Evolutionary conservation across 2,329 filamentous ascomycete genomes (phyloP).

Genomic region (Neoscytalidium dimidiatum): DNA sequence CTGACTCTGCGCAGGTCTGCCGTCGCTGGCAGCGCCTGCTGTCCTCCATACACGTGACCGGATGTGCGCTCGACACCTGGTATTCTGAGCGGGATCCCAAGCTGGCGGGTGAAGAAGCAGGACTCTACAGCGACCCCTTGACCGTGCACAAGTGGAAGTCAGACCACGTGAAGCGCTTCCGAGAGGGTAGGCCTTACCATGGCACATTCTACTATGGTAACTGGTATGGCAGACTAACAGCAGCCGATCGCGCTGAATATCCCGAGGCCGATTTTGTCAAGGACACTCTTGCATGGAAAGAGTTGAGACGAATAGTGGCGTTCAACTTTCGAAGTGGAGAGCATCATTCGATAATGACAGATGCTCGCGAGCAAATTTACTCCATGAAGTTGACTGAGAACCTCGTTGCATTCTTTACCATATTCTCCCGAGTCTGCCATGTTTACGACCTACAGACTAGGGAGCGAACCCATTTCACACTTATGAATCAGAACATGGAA

Average conservation of each 20-base stretch:
- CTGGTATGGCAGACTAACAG: conserved; percentile 6
- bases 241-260: not conserved
- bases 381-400: conserved; percentile 27
- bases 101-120: conserved; percentile 22
- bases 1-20: conserved; percentile 30
- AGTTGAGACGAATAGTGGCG: conserved; percentile 23
- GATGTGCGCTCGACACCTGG: conserved; percentile 27
- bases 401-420: conserved; percentile 27
- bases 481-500: conserved; percentile 19
- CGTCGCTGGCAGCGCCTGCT: conserved; percentile 34
- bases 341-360: conserved; percentile 6
- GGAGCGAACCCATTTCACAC: conserved; percentile 27
- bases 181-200: conserved; percentile 22
- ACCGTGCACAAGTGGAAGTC: conserved; percentile 24
- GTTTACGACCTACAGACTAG: conserved; percentile 25
- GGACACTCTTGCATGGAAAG: conserved; percentile 27
- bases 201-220: conserved; percentile 7
- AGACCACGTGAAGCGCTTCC: conserved; percentile 29
- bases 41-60: conserved; percentile 29
- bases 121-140: conserved; percentile 24
- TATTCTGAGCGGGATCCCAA: conserved; percentile 22
- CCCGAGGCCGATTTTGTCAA: conserved; percentile 20
- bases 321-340: conserved; percentile 29
- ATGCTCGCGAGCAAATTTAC: conserved; percentile 28
- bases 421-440: conserved; percentile 24